Conservation (phyloP, 164 flowering plant species). For the Chloranthus sessilifolius region DNA sequence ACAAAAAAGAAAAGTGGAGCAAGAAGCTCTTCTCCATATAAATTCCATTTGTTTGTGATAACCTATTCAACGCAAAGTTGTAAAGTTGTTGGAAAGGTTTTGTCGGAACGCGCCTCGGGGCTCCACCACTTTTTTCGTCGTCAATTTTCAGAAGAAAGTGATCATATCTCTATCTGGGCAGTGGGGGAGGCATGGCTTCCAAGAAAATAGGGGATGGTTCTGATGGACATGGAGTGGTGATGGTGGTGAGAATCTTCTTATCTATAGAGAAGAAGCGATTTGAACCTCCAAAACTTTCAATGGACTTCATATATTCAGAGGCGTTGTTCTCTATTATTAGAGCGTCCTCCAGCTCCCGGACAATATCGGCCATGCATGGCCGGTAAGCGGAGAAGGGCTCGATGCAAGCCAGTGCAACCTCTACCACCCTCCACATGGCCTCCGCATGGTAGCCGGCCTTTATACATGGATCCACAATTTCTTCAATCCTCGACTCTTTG, state of each 20-base stretch:
- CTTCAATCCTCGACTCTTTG: constrained; percentile 60
- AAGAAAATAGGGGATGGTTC: constrained; percentile 40
- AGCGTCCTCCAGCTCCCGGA: constrained; percentile 83
- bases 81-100: too few species aligned
- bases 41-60: too few species aligned
- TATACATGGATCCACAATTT: constrained; percentile 62
- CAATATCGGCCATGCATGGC: constrained; percentile 66
- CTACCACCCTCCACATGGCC: constrained; percentile 84
- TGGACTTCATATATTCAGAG: constrained; percentile 76
- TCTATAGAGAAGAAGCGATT: constrained; percentile 44
- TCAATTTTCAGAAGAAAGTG: too few species aligned
- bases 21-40: too few species aligned
- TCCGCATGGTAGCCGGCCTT: constrained; percentile 68
- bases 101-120: too few species aligned
- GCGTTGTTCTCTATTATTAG: constrained; percentile 82
- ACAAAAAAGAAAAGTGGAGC: not conserved
- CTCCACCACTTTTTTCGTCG: too few species aligned
- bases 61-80: too few species aligned
- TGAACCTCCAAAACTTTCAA: constrained; percentile 69
- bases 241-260: constrained; percentile 28
- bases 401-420: constrained; percentile 58
- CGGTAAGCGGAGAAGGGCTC: constrained; percentile 62
- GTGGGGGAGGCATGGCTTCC: constrained; percentile 40
- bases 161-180: constrained; percentile 38
- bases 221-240: constrained; percentile 29